Evolutionary conservation across 768 basidiomycete genomes (phyloP).

Genomic region (Pleurotus pulmonarius): DNA sequence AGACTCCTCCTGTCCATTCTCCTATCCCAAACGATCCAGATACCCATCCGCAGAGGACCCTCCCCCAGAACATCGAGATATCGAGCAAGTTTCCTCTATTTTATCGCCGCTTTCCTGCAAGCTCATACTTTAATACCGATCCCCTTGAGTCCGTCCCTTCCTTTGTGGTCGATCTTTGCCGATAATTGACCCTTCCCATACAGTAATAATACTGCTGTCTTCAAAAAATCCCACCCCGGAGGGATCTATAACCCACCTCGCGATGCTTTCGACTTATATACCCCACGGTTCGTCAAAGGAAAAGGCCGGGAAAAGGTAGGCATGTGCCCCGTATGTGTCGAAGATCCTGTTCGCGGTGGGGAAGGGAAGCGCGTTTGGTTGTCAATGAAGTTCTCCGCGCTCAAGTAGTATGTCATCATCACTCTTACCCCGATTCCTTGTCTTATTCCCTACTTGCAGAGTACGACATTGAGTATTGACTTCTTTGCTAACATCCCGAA

Average conservation of each 20-base stretch:
- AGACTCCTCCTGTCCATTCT: not conserved
- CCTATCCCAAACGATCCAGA: not conserved
- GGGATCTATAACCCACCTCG: conserved; percentile 62
- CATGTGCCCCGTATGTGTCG: conserved; percentile 74
- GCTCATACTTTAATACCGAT: conserved; percentile 42
- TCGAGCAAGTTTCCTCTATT: conserved; percentile 53
- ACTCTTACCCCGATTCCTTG: not conserved
- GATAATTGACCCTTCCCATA: not conserved
- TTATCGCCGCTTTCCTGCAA: conserved; percentile 69
- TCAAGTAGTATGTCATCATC: conserved; percentile 59
- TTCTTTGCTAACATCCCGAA: conserved; percentile 19
- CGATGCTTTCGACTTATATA: conserved; percentile 65
- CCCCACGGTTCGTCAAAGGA: conserved; percentile 73
- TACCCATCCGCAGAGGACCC: conserved; percentile 37
- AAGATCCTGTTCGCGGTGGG: conserved; percentile 57
- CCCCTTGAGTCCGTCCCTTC: not conserved
- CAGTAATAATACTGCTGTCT: conserved; percentile 20
- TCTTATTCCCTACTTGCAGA: no score
- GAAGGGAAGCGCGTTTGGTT: conserved; percentile 65
- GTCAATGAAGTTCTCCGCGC: conserved; percentile 77
- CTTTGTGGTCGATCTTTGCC: not conserved
- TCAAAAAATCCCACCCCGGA: conserved; percentile 29
- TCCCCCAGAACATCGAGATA: conserved; percentile 46
- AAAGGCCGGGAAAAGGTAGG: conserved; percentile 67
- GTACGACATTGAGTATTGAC: no score